Base-by-base conservation (phyloP, 345 rosid genomes). In the Citrus glauca region DNA sequence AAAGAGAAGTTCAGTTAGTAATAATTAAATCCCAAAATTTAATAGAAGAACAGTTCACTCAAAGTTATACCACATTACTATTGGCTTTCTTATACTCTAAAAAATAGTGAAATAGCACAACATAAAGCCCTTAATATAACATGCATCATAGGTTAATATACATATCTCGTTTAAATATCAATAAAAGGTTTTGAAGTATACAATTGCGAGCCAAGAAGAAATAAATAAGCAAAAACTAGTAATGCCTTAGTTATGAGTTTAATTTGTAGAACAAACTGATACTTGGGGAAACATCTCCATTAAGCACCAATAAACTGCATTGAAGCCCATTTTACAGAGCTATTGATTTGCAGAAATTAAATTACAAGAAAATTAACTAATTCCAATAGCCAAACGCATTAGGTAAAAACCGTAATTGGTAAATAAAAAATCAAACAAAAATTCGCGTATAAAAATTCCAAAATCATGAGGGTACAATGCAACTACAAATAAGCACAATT, bases 241-340 rank as follows among this genome's bases (percentile, higher is more conserved):
- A 20, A 71, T 50, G 42, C 42, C 53, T 42, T 17, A 20, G 33
- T 71, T 28, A 30, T 13, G 55, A n/a, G 42, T 68, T 68, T 35
- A 14, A 25, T 25, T 16, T 24, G 6, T 6, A 69, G 45, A 38
- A 37, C 0, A 45, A n/a, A 75, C 66, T 19, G 11, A 73, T 77
- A 91, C 98, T 93, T 91, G 91, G 5, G 98, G 97, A 80, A 91
- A 94, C 64, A 93, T 76, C 35, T 90, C 97, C 79, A 71, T 25
- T 84, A 94, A 88, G 80, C 78, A 85, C n/a, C 69, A 77, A 72
- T 85, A 90, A 65, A 94, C 97, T 19, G 81, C 27, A 53, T 78
- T 73, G 89, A 86, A 90, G 33, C 90, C 92, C 98, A 91, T 94
- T 4, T 25, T 68, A 6, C 63, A 73, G 28, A 55, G 65, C 82